phyloP scores from a whole-genome alignment of 2,329 filamentous ascomycete genomes.

The Stagonosporopsis rhizophila region DNA sequence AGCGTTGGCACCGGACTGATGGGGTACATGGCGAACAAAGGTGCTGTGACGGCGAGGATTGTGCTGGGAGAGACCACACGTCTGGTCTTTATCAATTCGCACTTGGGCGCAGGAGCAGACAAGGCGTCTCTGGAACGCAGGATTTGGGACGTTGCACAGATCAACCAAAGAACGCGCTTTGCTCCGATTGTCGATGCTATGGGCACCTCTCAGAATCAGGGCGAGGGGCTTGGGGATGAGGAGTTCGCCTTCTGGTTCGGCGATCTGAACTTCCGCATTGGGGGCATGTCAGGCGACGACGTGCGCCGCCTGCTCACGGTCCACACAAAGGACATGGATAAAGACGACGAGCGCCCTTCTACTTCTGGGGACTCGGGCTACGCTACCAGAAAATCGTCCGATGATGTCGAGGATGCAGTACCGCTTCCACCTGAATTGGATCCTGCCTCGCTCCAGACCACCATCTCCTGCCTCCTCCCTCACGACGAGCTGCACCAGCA shows the following conservation, averaged over 20 bases:
- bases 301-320: constrained; percentile 83
- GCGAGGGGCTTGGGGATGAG: constrained; percentile 82
- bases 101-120: constrained; percentile 87
- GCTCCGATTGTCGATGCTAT: constrained; percentile 72
- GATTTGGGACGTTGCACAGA: constrained; percentile 88
- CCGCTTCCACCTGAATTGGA: constrained; percentile 65
- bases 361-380: constrained; percentile 31
- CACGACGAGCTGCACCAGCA: constrained; percentile 85
- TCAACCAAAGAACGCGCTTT: constrained; percentile 78
- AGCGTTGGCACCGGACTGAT: constrained; percentile 88
- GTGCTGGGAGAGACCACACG: constrained; percentile 89
- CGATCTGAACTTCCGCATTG: constrained; percentile 92
- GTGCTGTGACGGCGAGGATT: constrained; percentile 80
- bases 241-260: constrained; percentile 97
- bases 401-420: constrained; percentile 24
- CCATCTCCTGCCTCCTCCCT: constrained; percentile 81
- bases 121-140: constrained; percentile 78
- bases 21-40: constrained; percentile 97
- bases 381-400: constrained; percentile 25
- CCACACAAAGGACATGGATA: constrained; percentile 76
- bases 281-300: constrained; percentile 87
- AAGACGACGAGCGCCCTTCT: constrained; percentile 20
- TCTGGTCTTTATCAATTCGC: constrained; percentile 88
- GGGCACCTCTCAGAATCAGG: constrained; percentile 62
- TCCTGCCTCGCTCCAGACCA: constrained; percentile 86